Base-by-base conservation (phyloP, 2,329 filamentous ascomycete species). In the Nakataea oryzae region DNA sequence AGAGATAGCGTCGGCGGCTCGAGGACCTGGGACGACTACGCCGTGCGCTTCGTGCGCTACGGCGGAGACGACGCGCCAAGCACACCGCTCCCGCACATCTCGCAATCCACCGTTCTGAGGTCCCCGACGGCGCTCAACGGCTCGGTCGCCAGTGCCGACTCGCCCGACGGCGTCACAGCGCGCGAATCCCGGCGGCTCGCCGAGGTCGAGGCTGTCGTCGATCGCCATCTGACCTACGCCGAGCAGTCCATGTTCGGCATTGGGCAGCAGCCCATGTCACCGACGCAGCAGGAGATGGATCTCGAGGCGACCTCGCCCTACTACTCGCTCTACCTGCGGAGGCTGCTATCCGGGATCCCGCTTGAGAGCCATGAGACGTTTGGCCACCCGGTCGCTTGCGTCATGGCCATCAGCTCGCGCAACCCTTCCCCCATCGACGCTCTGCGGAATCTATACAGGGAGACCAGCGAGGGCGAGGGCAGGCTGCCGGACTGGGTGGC, bases 351-450 rank as follows among this genome's bases (percentile, higher is more conserved):
- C 0, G 88, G 89, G 17, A 78, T 93, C 54, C 85, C 90, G 1
- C 77, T 96, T 57, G 85, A 88, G 3, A 86, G 92, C 0, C 92
- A 97, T 69, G 95, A 99, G 75, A 95, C 95, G 0, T 96, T 97
- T 74, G 85, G 89, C 6, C 95, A 99, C 72, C 95, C 96, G 0
- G 93, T 97, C 27, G 93, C 93, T 7, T 93, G 92, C 70, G 86
- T 99, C 54, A 93, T 97, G 72, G 92, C 92, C 29, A 96, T 97
- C 70, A 97, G 92, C 73, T 97, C 95, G 12, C 85, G 89, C 63
- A 96, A 92, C 67, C 79, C 85, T 32, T 80, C 86, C 21, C 93
- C 96, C 0, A 93, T 97, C 66, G 92, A 96, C 71, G 89, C 95
- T 62, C 79, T 99, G 56, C 82, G 93, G 62, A 87, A 85, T 66